phyloP scores from a whole-genome alignment of 768 basidiomycete species.

The Leccinum olivaceopallidum region DNA sequence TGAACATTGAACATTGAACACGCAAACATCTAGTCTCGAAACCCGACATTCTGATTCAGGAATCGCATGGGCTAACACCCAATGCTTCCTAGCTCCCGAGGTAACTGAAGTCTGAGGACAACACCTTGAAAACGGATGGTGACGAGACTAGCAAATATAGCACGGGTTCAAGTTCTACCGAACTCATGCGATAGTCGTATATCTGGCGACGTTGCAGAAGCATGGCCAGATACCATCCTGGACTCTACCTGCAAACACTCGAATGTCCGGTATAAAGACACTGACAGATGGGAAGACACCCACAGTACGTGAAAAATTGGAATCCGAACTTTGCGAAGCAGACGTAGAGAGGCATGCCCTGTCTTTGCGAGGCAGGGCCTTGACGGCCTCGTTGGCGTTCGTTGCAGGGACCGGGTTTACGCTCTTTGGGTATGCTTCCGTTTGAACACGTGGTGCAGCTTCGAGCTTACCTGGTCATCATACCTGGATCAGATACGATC shows the following conservation, averaged over 20 bases:
- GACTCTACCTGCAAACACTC: background rate
- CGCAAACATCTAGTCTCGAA: too few species aligned
- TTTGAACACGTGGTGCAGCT: background rate
- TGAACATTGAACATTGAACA: too few species aligned
- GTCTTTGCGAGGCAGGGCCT: conserved; percentile 35
- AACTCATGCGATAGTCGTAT: conserved; percentile 7
- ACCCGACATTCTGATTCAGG: too few species aligned
- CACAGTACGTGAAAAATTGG: background rate
- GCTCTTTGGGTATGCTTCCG: conserved; percentile 51
- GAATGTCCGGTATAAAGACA: background rate
- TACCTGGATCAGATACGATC: conserved; percentile 51
- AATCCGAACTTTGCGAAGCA: conserved; percentile 3
- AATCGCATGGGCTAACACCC: too few species aligned
- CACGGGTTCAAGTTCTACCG: conserved; percentile 9
- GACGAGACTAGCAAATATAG: too few species aligned
- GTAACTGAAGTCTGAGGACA: too few species aligned
- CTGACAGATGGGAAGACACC: conserved; percentile 12
- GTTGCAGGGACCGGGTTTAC: conserved; percentile 62
- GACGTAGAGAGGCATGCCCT: conserved; percentile 14
- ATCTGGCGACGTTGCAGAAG: conserved; percentile 3
- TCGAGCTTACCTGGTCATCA: conserved; percentile 1
- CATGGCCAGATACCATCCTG: background rate
- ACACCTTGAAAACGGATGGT: too few species aligned
- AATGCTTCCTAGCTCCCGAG: too few species aligned
- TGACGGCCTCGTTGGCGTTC: conserved; percentile 53